These are phyloP conservation scores for Triticum aestivum DNA, from an alignment of 176 grass and related monocot species.

Conservation along the genomic window DNA sequence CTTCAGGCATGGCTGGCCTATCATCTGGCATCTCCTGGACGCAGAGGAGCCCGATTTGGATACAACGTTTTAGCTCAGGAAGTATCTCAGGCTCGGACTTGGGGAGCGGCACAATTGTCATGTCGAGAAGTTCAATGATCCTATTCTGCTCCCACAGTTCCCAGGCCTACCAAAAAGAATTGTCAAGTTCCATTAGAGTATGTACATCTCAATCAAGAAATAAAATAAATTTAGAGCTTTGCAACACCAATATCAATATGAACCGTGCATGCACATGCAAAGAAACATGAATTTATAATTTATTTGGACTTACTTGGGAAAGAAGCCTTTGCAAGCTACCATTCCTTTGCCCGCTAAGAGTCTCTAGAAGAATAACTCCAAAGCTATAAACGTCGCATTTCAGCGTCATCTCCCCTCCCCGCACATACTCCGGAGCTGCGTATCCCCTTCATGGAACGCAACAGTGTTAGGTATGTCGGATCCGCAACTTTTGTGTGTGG, in stretches of 20 bases:
- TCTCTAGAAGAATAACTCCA: not conserved
- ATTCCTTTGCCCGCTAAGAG: not conserved
- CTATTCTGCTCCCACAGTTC: slow-evolving; percentile 28
- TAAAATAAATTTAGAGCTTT: not conserved
- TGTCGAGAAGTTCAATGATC: slow-evolving; percentile 16
- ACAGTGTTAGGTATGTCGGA: not conserved
- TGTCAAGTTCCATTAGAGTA: not conserved
- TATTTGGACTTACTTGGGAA: not conserved
- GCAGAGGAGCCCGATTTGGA: slow-evolving; percentile 48
- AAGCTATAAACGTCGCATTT: not conserved
- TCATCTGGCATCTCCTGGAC: slow-evolving; percentile 34
- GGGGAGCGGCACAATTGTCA: not conserved
- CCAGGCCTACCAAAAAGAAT: slow-evolving; percentile 33
- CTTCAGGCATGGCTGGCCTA: slow-evolving; percentile 32
- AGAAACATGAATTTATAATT: not conserved
- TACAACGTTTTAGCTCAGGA: slow-evolving; percentile 22
- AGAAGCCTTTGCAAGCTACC: not conserved
- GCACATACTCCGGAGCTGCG: not conserved
- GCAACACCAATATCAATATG: not conserved
- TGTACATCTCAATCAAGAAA: not conserved
- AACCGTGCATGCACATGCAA: not conserved
- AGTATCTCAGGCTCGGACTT: not conserved
- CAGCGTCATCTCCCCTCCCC: not conserved
- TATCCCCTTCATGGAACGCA: not conserved
- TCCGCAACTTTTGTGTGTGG: not conserved